Base-by-base conservation (phyloP, 139 green algal genomes). In the Chlorella sp. region DNA sequence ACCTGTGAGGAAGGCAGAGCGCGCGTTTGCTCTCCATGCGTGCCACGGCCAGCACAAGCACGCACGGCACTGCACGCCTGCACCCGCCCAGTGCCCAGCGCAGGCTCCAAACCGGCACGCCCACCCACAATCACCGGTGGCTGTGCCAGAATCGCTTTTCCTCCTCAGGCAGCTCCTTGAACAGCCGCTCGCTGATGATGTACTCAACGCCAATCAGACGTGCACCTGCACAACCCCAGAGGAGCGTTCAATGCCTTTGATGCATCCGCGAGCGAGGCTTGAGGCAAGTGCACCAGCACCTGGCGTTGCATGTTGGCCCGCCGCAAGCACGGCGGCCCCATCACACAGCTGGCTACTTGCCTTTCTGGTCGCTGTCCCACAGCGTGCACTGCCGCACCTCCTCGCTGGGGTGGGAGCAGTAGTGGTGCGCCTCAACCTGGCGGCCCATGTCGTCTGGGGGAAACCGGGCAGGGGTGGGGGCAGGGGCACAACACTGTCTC, bases 81-180 rank as follows among this genome's bases (percentile, higher is more conserved):
- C 47, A n/a, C 15, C 7, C 4, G 3, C 26, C 21, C 44, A 41
- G 9, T n/a, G n/a, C 44, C 44, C 6, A 51, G 44, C 44, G 7
- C 44, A 51, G 7, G 9, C 9, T 6, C 44, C 44, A 6, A 16
- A 51, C 44, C 44, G 44, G 44, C 44, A 51, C 44, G 6, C 44
- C 44, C 44, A 9, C 32, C 44, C n/a, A 28, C 15, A 34, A 64
- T 7, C 15, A 80, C 71, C 89, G 83, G 84, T 97, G 94, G 71
- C 87, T 93, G 89, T 97, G 94, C 94, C 94, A 97, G 65, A 88
- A 92, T 41, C 89, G 88, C 88, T 93, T 94, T 84, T 97, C 94
- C 38, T 97, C 94, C n/a, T 85, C 79, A 0, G 94, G 93, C 74
- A 97, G 88, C 36, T 65, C 78, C 67, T 88, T 81, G 83, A 92